Conservation (phyloP, 257 asterid genomes). For the Plantago ovata region DNA sequence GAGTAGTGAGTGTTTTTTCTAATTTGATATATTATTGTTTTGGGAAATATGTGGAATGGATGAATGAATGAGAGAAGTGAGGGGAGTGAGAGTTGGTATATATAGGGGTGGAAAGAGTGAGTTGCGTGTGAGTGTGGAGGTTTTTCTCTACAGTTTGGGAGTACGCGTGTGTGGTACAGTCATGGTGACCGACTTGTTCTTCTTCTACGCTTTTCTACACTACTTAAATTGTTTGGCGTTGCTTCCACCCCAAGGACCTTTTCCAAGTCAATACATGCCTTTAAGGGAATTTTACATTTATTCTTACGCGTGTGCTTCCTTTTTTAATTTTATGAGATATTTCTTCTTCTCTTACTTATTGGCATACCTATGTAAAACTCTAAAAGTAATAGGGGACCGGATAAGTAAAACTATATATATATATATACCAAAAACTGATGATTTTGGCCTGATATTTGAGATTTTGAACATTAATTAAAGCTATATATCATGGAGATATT, state of each 20-base stretch:
- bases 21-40: too few relatives aligned
- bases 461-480: too few relatives aligned
- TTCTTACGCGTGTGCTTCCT: constrained; percentile 7
- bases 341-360: too few relatives aligned
- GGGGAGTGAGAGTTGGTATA: background rate
- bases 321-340: background rate
- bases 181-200: constrained; percentile 13
- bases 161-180: constrained; percentile 4
- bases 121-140: background rate
- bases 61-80: background rate
- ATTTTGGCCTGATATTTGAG: too few relatives aligned
- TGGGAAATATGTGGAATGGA: background rate
- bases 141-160: background rate
- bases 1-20: too few relatives aligned
- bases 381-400: too few relatives aligned
- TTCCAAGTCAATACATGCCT: background rate
- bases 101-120: background rate
- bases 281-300: background rate
- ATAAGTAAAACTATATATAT: too few relatives aligned
- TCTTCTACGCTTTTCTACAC: background rate
- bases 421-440: too few relatives aligned
- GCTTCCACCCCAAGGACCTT: constrained; percentile 1
- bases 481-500: too few relatives aligned
- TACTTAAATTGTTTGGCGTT: too few relatives aligned
- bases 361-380: too few relatives aligned